Conservation (phyloP, 768 basidiomycete genomes). For the Holtermanniella nyarrowii region DNA sequence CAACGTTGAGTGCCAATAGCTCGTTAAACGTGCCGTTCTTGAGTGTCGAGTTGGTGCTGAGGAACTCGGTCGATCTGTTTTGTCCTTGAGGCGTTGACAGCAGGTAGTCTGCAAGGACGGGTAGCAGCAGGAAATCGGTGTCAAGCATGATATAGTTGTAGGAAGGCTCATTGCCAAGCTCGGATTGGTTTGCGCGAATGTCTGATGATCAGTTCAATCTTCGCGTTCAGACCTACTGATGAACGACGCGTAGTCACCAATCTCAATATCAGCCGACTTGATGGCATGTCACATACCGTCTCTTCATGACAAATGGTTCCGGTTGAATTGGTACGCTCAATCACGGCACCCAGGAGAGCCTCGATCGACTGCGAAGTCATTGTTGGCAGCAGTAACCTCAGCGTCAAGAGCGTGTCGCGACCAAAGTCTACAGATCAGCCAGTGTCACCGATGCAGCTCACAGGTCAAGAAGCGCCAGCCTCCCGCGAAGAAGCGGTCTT, state of each 20-base stretch:
- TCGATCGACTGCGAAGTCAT: constrained; percentile 44
- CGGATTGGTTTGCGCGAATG: constrained; percentile 41
- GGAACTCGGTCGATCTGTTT: constrained; percentile 40
- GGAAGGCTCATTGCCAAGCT: constrained; percentile 44
- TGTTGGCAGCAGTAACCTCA: constrained; percentile 44
- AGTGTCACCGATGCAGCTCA: neutral
- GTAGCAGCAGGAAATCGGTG: constrained; percentile 45
- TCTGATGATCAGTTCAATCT: too few relatives aligned
- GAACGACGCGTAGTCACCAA: constrained; percentile 44
- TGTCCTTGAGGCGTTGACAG: constrained; percentile 45
- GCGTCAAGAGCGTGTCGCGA: constrained; percentile 45
- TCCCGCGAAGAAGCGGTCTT: constrained; percentile 44
- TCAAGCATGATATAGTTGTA: constrained; percentile 44
- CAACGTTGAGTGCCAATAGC: constrained; percentile 43
- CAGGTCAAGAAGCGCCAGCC: constrained; percentile 47
- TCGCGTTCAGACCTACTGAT: constrained; percentile 22
- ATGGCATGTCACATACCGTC: constrained; percentile 18
- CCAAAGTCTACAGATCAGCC: constrained; percentile 17
- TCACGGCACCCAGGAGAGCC: constrained; percentile 45
- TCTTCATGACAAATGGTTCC: constrained; percentile 47
- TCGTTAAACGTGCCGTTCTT: constrained; percentile 45
- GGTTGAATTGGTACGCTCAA: constrained; percentile 44
- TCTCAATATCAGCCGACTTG: constrained; percentile 3
- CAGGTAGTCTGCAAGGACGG: constrained; percentile 45
- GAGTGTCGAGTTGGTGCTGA: constrained; percentile 41